Base-by-base conservation (phyloP, 192 early-diverging fungal species). In the Phycomyces blakesleeanus region DNA sequence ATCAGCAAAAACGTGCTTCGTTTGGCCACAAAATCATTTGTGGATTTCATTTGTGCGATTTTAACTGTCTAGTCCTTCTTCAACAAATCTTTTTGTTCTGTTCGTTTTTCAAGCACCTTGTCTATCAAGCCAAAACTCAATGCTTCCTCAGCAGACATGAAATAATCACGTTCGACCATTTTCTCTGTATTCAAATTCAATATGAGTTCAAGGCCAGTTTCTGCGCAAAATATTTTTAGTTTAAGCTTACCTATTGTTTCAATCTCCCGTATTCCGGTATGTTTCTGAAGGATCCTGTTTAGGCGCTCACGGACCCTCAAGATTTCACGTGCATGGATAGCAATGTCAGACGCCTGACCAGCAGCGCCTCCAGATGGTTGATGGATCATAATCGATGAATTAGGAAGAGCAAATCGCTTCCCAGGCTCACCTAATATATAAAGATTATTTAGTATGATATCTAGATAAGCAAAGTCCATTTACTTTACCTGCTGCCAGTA, bases 261-360 rank as follows among this genome's bases (percentile, higher is more conserved):
- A 8, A 96, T 63, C 15, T 84, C 80, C 71, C 92, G 89, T 49
- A 83, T 73, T 8, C 87, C 87, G 0, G 93, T 96, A 62, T 99
- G 97, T 18, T 86, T 81, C 47, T 85, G 82, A 66, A 97, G 97
- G 20, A 99, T 85, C 22, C 76, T 66, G 68, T 99, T 99, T 21
- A 97, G 73, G 3, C 87, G 74, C 68, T 90, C 85, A 2, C 94
- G 77, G 0, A 93, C 88, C 47, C 91, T 83, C 29, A 99, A 75
- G 39, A 99, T 99, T 77, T 99, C 95, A 6, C 92, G 76, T 0
- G 95, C 95, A 65, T 99, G 97, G 55, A 97, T 99, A 6, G 93
- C 95, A 69, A 99, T 97, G 65, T 99, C 97, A 25, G 87, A 89
- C 0, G 97, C 95, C 74, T 97, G 97, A 24, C 94, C 95, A 40